Evolutionary conservation across 176 grass and related monocot genomes (phyloP), one percentile per base, ranked within the genome.

Genomic region (Dendrocalamus sinicus): DNA sequence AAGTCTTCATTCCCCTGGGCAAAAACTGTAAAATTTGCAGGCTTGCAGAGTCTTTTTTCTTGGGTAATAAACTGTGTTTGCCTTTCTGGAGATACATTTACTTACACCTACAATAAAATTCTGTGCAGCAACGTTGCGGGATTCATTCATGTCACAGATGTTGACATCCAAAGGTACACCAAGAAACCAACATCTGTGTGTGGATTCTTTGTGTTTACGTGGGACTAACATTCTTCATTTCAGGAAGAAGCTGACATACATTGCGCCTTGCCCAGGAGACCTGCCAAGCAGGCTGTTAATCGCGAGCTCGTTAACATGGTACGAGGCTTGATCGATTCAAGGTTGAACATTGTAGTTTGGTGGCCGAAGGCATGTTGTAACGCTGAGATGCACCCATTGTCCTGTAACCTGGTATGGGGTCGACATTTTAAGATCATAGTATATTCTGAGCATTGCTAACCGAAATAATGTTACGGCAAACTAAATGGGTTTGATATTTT

Each of bases 191-290:
- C 16, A 0, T 48, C 57, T 76, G 6, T 6, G 26, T 59, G n/a
- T 41, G 57, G 9, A 71, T 30, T 59, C 11, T 70, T 8, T 22
- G 11, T 78, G 0, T 67, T 71, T 23, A 60, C 15, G 50, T 52
- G 86, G 39, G 51, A 45, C 60, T 73, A 77, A 82, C 30, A 44
- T 63, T 83, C 15, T 54, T 20, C 9, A 35, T 86, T 81, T 64
- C 86, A 98, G 96, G 93, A 98, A 90, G 82, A 99, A 96, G 86
- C 93, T 96, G 79, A 96, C 92, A 7, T 96, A 91, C 84, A 91
- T 94, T 35, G 88, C 93, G 1, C 90, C 96, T 28, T 96, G 93
- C 84, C 90, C 90, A 4, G 92, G 96, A 57, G 96, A 94, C 57
- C 80, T 96, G 28, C 96, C 96, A 41, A 94, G 91, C 82, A 99